A percentile compares a stretch with the other conserved stretches of the same genome.
Evolutionary conservation across 2,329 filamentous ascomycete genomes (phyloP).

Genomic region (Chrysoporthe deuterocubensis): DNA sequence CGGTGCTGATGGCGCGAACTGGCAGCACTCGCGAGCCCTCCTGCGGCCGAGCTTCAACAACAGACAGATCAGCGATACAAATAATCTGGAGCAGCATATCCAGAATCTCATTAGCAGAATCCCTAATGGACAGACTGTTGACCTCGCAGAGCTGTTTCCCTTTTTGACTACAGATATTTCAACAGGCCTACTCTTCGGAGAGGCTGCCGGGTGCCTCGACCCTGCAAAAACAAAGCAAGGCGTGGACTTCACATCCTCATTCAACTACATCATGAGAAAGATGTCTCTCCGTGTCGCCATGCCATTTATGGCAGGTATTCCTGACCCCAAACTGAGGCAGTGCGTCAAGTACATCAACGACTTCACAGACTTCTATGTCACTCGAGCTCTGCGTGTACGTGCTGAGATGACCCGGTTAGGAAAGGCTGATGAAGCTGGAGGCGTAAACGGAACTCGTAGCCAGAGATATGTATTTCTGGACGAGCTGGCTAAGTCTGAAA

Average conservation of each 20-base stretch:
- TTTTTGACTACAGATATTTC: constrained; percentile 12
- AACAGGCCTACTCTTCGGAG: constrained; percentile 14
- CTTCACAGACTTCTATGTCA: background rate
- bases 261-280: background rate
- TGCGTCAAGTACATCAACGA: background rate
- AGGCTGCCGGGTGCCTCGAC: background rate
- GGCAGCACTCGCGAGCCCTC: no score
- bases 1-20: no score
- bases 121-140: constrained; percentile 16
- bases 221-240: background rate
- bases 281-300: background rate
- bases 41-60: no score
- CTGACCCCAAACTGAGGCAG: background rate
- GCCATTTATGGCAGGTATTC: background rate
- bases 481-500: constrained; percentile 33
- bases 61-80: no score
- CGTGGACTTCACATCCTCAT: background rate
- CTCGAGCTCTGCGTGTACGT: background rate
- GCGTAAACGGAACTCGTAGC: background rate
- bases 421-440: no score
- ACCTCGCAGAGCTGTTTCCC: constrained; percentile 18
- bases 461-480: constrained; percentile 21
- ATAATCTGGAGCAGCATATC: background rate
- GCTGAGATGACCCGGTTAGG: background rate
- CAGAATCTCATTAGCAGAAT: constrained; percentile 16